Percentiles rank a stretch among this genome's conserved stretches.
These are phyloP conservation scores for Rhytidiadelphus loreus DNA, from an alignment of 225 moss, liverwort and hornwort species.

Conservation along the genomic window DNA sequence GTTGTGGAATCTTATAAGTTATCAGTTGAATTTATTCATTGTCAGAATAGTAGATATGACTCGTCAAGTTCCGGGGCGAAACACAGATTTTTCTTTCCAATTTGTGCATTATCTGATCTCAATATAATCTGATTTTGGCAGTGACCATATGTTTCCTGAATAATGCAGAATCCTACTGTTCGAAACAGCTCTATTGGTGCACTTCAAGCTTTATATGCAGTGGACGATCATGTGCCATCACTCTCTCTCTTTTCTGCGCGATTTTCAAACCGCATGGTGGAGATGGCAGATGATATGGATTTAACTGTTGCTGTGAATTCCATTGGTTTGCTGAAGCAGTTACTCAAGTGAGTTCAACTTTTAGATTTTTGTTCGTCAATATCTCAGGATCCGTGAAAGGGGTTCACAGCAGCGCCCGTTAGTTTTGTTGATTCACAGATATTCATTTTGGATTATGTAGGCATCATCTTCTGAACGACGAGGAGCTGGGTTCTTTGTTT, in stretches of 20 bases:
- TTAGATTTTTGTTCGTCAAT: not conserved
- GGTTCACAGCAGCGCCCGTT: not conserved
- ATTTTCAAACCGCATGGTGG: constrained; percentile 94
- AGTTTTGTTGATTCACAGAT: not conserved
- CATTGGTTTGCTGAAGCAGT: constrained; percentile 85
- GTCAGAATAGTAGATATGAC: not conserved
- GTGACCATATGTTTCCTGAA: not conserved
- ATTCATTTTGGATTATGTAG: constrained; percentile 27
- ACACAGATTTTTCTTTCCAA: not conserved
- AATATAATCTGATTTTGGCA: not conserved
- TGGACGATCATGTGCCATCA: constrained; percentile 95
- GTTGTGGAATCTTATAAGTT: not conserved
- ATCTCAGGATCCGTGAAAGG: not conserved
- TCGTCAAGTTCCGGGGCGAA: not conserved
- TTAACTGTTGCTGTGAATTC: constrained; percentile 88
- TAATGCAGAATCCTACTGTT: constrained; percentile 65
- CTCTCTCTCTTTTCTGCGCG: constrained; percentile 90
- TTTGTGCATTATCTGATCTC: not conserved
- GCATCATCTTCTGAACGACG: constrained; percentile 90
- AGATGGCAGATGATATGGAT: constrained; percentile 97
- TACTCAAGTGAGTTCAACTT: constrained; percentile 55
- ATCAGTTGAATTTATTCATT: not conserved
- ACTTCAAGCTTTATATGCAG: constrained; percentile 78
- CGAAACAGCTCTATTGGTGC: constrained; percentile 87
- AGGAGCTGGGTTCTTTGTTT: constrained; percentile 74